Evolutionary conservation across 2,329 filamentous ascomycete genomes (phyloP).

Genomic region (Hypoxylon sp.): DNA sequence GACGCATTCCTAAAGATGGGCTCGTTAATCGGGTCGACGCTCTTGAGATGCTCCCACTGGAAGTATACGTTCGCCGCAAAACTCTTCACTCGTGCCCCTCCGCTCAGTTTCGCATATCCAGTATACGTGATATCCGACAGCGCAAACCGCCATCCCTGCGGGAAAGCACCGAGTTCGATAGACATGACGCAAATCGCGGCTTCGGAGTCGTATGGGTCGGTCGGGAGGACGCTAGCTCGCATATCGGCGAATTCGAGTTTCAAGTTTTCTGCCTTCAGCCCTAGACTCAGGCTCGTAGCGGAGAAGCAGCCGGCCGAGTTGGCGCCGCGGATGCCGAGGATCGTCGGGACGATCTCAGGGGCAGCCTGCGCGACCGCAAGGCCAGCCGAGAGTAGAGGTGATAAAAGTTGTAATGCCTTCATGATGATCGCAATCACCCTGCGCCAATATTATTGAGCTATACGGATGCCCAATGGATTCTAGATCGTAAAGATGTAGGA

Average conservation of each 20-base stretch:
- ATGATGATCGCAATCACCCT: too few relatives aligned
- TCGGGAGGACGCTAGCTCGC: slow-evolving; percentile 27
- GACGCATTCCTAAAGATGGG: slow-evolving; percentile 30
- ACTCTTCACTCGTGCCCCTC: slow-evolving; percentile 25
- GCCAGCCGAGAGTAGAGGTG: slow-evolving; percentile 2
- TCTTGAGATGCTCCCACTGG: slow-evolving; percentile 36
- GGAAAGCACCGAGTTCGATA: slow-evolving; percentile 32
- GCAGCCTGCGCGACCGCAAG: slow-evolving; percentile 20
- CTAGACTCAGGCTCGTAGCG: slow-evolving; percentile 24
- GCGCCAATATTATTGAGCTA: too few relatives aligned
- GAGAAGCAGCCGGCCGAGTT: slow-evolving; percentile 33
- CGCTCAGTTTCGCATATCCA: slow-evolving; percentile 26
- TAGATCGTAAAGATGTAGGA: too few relatives aligned
- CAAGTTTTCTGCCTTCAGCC: slow-evolving; percentile 8
- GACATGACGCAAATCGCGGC: slow-evolving; percentile 32
- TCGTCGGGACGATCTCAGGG: slow-evolving; percentile 25
- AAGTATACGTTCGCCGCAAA: slow-evolving; percentile 31
- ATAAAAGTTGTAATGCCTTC: slow-evolving; percentile 7
- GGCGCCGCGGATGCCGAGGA: slow-evolving; percentile 32
- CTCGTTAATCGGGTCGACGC: slow-evolving; percentile 7
- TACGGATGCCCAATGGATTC: too few relatives aligned
- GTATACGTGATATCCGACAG: slow-evolving; percentile 28
- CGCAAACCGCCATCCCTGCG: slow-evolving; percentile 29
- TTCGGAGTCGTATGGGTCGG: slow-evolving; percentile 28
- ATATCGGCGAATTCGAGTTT: slow-evolving; percentile 32